Evolutionary conservation across 2,329 filamentous ascomycete genomes (phyloP).

Genomic region (Penicillium sp.): DNA sequence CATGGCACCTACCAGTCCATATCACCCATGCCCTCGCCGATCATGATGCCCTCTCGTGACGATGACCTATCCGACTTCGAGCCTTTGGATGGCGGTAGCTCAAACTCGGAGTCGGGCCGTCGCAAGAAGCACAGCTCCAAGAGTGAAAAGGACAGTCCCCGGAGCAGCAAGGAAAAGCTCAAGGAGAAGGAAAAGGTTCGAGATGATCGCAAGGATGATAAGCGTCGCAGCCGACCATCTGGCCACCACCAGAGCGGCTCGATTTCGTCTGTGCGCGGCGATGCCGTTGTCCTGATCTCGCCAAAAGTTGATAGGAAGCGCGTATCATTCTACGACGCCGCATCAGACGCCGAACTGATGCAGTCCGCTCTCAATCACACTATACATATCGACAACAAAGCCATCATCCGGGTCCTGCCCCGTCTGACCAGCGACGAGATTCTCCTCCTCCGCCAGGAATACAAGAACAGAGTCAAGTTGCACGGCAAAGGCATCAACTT

Average conservation of each 20-base stretch:
- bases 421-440: conserved; percentile 81
- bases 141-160: conserved; percentile 14
- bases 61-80: conserved; percentile 53
- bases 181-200: conserved; percentile 24
- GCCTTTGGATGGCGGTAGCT: conserved; percentile 30
- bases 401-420: conserved; percentile 78
- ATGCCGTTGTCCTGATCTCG: conserved; percentile 40
- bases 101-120: conserved; percentile 25
- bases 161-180: conserved; percentile 21
- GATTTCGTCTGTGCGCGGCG: conserved; percentile 24
- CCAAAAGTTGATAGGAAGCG: conserved; percentile 51
- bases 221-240: conserved; percentile 20
- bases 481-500: conserved; percentile 47
- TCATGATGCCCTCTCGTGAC: conserved; percentile 53
- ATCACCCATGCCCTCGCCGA: conserved; percentile 86
- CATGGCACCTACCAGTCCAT: conserved; percentile 90
- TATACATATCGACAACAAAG: conserved; percentile 61
- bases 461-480: conserved; percentile 79
- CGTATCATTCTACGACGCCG: conserved; percentile 77
- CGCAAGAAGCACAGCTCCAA: conserved; percentile 27
- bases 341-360: conserved; percentile 69
- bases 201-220: conserved; percentile 27
- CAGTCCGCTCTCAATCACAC: conserved; percentile 67
- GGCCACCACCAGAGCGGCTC: conserved; percentile 28
- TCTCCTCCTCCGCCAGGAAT: conserved; percentile 76